Percentiles rank a stretch among this genome's conserved stretches.
Evolutionary conservation across 768 basidiomycete species (phyloP).

Genomic region (Lentinula sp.): DNA sequence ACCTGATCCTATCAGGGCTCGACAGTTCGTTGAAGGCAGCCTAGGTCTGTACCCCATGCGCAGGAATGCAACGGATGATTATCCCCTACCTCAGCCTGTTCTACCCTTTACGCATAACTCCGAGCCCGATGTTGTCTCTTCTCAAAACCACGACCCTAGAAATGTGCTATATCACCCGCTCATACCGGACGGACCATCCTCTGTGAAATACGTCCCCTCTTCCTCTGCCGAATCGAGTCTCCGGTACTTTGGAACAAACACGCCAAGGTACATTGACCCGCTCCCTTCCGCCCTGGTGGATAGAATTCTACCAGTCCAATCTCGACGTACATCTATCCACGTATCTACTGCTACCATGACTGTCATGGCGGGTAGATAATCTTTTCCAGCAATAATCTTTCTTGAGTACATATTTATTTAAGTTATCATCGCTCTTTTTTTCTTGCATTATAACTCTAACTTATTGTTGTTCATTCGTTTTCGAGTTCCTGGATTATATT

Average conservation of each 20-base stretch:
- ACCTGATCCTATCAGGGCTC: constrained; percentile 35
- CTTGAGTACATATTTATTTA: neutral
- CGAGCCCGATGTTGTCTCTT: neutral
- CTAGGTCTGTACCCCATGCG: neutral
- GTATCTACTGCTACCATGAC: neutral
- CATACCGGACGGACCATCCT: neutral
- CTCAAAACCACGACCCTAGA: neutral
- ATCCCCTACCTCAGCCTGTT: constrained; percentile 1
- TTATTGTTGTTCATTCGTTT: neutral
- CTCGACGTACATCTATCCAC: neutral
- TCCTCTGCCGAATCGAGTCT: neutral
- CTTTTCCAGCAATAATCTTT: neutral
- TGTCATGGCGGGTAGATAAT: constrained; percentile 35
- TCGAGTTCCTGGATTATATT: neutral
- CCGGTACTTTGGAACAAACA: constrained; percentile 11
- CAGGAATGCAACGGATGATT: neutral
- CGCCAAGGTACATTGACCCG: constrained; percentile 34
- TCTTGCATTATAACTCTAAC: constrained; percentile 6
- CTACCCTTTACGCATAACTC: neutral
- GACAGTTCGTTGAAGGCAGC: neutral
- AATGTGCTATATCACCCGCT: neutral
- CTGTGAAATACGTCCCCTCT: neutral
- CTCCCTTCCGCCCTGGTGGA: constrained; percentile 36
- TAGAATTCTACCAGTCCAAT: constrained; percentile 16
- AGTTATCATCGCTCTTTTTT: neutral